Evolutionary conservation across 2,329 filamentous ascomycete genomes (phyloP), one percentile per base, ranked within the genome.

Genomic region (Tolypocladium album): DNA sequence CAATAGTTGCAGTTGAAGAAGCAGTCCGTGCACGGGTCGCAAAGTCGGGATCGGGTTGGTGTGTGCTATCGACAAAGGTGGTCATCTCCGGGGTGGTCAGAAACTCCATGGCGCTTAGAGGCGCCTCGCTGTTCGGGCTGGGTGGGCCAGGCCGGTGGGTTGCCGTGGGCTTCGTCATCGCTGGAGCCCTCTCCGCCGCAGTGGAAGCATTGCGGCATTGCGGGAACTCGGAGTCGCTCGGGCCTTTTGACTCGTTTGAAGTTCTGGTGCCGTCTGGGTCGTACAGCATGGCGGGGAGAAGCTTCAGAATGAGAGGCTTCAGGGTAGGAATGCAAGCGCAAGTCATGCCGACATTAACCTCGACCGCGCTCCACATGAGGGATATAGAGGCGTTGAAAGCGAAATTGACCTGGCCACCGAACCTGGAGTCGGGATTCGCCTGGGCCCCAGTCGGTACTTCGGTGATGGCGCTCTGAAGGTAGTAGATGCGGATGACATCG

Each of bases 311-410:
- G 8, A 97, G 78, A 1, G 93, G 92, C 70, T 97, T 97, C 63
- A 97, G 76, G 0, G 89, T 93, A 11, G 93, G 93, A n/a, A 97
- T 89, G 67, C 92, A 96, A 50, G 89, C 92, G 69, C 90, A 96
- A 64, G 92, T 88, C 66, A 97, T 92, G 22, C 91, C 92, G 1
- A 95, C 79, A 65, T 96, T 94, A 68, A 96, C 91, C 72, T 97
- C 92, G 59, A 97, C 86, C 15, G 88, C 89, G 20, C 89, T 93
- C 93, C 92, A 97, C 89, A 96, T 93, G 69, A 95, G 88, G 0
- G 90, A 90, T 6, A 92, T 76, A 0, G 90, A 90, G 0, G 90
- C 89, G 69, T 93, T 92, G 86, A 85, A 90, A 59, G 81, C 75
- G 66, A 85, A 86, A 61, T 85, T 77, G 2, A 72, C 67, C 52